A percentile compares a stretch with the other conserved stretches of the same genome.
Evolutionary conservation across 2,329 filamentous ascomycete genomes (phyloP).

Genomic region (Diplodia mutila): DNA sequence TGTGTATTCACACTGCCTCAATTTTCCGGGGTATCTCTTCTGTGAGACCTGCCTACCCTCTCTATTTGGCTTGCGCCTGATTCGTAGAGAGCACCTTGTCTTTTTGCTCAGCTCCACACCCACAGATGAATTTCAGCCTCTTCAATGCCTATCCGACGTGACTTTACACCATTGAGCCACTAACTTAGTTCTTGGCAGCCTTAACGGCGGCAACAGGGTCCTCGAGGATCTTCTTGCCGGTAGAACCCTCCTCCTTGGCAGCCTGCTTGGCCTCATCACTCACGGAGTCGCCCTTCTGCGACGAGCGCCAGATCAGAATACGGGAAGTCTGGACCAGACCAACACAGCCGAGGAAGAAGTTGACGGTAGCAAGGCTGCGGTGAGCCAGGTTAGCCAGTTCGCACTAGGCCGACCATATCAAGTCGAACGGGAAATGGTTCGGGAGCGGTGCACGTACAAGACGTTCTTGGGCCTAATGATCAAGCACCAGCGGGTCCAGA

Average conservation of each 20-base stretch:
- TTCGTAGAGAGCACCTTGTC: not conserved
- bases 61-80: constrained; percentile 4
- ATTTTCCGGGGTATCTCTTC: constrained; percentile 2
- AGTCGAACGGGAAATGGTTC: not conserved
- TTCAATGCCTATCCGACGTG: not conserved
- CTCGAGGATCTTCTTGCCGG: constrained; percentile 39
- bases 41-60: not conserved
- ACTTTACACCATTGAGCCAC: not conserved
- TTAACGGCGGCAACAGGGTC: constrained; percentile 38
- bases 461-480: constrained; percentile 94
- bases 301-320: constrained; percentile 69
- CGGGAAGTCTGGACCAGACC: constrained; percentile 80
- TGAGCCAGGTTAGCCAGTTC: constrained; percentile 22
- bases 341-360: constrained; percentile 94
- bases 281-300: constrained; percentile 56
- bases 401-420: not conserved
- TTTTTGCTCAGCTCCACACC: constrained; percentile 1
- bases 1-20: not conserved
- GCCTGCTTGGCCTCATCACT: constrained; percentile 48
- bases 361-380: constrained; percentile 82
- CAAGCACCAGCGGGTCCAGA: constrained; percentile 99
- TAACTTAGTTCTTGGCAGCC: constrained; percentile 19
- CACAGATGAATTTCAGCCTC: not conserved
- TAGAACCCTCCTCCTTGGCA: constrained; percentile 44
- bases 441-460: constrained; percentile 61